Base-by-base conservation (phyloP, 148 eudicot genomes). In the Beta vulgaris region DNA sequence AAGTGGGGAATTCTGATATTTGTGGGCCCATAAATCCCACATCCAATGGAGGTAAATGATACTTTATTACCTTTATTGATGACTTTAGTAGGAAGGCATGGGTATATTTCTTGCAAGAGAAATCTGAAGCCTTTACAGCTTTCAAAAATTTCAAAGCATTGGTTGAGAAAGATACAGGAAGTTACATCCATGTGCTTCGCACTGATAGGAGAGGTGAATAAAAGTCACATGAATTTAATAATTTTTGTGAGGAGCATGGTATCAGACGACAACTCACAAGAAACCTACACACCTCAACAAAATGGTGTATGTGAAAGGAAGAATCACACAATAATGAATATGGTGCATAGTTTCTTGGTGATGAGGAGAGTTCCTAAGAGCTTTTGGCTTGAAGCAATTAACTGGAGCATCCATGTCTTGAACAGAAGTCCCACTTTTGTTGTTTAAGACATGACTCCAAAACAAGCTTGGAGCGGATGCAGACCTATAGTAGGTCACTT, bases 241-340 rank as follows among this genome's bases (percentile, higher is more conserved):
- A 43, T 43, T 43, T 43, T 2, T 43, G 0, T 2, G 48, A 4
- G 15, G 48, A 43, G 48, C 48, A 43, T 43, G 16, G 48, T 13
- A 13, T 43, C 2, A 43, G 13, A 13, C 48, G 7, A 9, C 48
- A 6, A 9, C 2, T 2, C 48, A 43, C 48, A 43, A 10, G 12
- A n/a, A 43, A 1, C 46, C 13, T 43, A 3, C 15, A 43, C 48
- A 43, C 48, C 48, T 3, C 16, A 43, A 9, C 48, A 43, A 43
- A 43, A 43, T 13, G 16, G 48, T 43, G 48, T 43, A 43, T 43
- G 48, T 43, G 16, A 43, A 25, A 64, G 67, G 46, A 75, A 63
- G 59, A 75, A 62, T 64, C 77, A 61, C 77, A 75, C 77, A 29
- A 75, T 64, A n/a, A 62, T 75, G 61, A 75, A 75, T 64, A 75